A percentile compares a stretch with the other conserved stretches of the same genome.
phyloP scores from a whole-genome alignment of 352 stramenopile genomes.

The Blastocystis sp. region DNA sequence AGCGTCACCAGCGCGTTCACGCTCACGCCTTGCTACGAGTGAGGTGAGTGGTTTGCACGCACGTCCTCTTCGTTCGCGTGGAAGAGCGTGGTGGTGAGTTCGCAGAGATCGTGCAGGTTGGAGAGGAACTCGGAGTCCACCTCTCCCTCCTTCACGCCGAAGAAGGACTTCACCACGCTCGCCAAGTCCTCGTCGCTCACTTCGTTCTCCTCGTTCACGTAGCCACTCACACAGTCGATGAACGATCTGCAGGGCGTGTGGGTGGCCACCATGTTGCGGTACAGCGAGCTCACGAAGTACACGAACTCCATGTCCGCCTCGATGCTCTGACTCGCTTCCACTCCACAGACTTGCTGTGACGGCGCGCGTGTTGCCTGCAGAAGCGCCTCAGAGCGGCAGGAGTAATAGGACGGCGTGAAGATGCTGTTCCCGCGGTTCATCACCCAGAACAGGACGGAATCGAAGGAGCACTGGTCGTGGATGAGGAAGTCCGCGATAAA shows the following conservation, averaged over 20 bases:
- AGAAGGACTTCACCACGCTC: neutral
- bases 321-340: neutral
- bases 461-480: neutral
- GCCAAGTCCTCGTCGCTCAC: conserved; percentile 30
- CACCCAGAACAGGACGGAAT: conserved; percentile 43
- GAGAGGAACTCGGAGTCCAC: neutral
- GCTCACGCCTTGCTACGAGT: neutral
- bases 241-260: neutral
- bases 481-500: neutral
- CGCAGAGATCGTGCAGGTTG: conserved; percentile 10
- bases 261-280: neutral
- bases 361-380: neutral
- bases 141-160: neutral
- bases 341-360: neutral
- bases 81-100: conserved; percentile 15
- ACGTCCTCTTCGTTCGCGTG: neutral
- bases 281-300: neutral
- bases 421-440: conserved; percentile 21
- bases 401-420: conserved; percentile 15
- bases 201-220: conserved; percentile 18
- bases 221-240: neutral
- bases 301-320: neutral
- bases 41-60: neutral
- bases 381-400: neutral
- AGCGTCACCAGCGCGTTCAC: neutral